These are phyloP conservation scores for Kluyveromyces starmeri DNA, from an alignment of 805 yeast species.

Conservation along the genomic window DNA sequence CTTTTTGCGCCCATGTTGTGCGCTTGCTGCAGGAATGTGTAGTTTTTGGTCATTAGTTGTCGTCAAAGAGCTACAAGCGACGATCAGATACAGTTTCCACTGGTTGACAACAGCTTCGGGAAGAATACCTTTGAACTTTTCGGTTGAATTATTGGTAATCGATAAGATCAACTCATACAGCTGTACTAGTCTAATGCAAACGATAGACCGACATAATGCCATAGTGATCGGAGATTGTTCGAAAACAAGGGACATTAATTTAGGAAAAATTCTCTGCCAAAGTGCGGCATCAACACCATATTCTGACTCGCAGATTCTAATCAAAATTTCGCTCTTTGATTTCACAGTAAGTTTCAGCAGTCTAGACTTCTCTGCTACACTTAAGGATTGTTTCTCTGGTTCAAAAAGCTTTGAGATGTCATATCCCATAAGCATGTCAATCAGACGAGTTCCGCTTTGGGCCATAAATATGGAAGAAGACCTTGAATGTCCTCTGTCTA, in stretches of 20 bases:
- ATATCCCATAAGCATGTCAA: constrained; percentile 63
- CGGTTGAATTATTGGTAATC: constrained; percentile 38
- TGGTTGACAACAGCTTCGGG: constrained; percentile 73
- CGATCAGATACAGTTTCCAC: constrained; percentile 82
- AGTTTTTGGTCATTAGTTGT: constrained; percentile 80
- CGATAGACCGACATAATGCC: constrained; percentile 85
- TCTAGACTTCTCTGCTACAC: constrained; percentile 72
- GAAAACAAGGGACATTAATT: constrained; percentile 59
- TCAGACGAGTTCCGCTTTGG: constrained; percentile 65
- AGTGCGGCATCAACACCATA: constrained; percentile 92
- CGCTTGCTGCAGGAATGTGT: constrained; percentile 44
- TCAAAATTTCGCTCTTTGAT: constrained; percentile 57
- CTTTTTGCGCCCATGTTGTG: constrained; percentile 63
- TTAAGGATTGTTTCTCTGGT: constrained; percentile 39
- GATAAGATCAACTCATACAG: constrained; percentile 62
- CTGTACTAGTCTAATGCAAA: constrained; percentile 81
- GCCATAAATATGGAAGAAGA: constrained; percentile 61
- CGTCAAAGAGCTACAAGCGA: constrained; percentile 86
- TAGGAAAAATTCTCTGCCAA: constrained; percentile 90
- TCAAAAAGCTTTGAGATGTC: constrained; percentile 60
- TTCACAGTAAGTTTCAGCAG: constrained; percentile 49
- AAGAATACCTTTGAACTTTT: constrained; percentile 32
- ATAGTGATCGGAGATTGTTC: constrained; percentile 85
- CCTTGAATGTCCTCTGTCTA: constrained; percentile 35
- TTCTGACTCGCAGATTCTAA: constrained; percentile 77